Conservation (phyloP, 495 filamentous ascomycete species). For the Aspergillus incahuasiensis region DNA sequence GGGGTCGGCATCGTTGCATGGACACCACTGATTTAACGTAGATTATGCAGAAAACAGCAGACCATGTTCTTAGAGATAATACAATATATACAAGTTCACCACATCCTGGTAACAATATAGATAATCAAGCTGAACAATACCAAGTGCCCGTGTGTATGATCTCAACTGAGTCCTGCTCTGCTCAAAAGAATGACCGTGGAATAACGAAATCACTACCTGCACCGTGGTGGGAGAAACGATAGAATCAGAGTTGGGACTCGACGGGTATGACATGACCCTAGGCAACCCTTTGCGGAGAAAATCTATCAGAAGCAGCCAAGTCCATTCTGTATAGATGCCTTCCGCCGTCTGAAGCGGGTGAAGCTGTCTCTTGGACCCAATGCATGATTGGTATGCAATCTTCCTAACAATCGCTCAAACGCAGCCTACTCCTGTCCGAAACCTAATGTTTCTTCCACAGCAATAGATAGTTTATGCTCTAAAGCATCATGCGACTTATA, state of each 20-base stretch:
- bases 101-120: constrained; percentile 9
- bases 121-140: constrained; percentile 14
- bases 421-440: constrained; percentile 87
- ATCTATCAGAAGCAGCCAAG: background rate
- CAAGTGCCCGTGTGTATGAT: constrained; percentile 6
- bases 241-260: background rate
- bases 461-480: constrained; percentile 85
- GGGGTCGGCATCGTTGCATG: background rate
- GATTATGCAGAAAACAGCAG: background rate
- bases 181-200: constrained; percentile 5
- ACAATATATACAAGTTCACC: constrained; percentile 13
- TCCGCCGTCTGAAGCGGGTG: background rate
- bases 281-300: background rate
- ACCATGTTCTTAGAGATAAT: constrained; percentile 13
- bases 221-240: constrained; percentile 1
- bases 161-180: background rate
- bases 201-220: constrained; percentile 7
- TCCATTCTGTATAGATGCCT: background rate
- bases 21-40: background rate
- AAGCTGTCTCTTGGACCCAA: background rate
- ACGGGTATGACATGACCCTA: background rate
- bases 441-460: constrained; percentile 97
- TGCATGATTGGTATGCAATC: background rate
- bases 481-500: constrained; percentile 86
- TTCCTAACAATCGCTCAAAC: constrained; percentile 3